These are phyloP conservation scores for Lecanosticta acicola DNA, from an alignment of 2,329 filamentous ascomycete genomes.

Conservation along the genomic window DNA sequence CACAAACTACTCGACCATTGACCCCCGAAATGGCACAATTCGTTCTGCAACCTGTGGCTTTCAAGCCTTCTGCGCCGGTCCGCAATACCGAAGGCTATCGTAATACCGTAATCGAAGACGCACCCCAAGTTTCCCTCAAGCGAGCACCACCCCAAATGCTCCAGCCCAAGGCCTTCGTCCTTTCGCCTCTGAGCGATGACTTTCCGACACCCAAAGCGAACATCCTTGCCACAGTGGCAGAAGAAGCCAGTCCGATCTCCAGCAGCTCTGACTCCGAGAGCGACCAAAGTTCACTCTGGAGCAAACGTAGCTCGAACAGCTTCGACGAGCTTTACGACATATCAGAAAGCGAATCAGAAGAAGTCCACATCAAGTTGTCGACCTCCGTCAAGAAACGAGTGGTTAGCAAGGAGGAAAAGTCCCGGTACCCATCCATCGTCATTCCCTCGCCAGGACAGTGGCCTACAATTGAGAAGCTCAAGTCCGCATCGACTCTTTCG, in stretches of 20 bases:
- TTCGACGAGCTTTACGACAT: constrained; percentile 86
- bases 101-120: constrained; percentile 62
- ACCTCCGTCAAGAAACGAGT: constrained; percentile 45
- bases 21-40: constrained; percentile 34
- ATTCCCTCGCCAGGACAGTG: constrained; percentile 55
- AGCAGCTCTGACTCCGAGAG: constrained; percentile 49
- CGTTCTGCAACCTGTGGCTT: constrained; percentile 45
- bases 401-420: constrained; percentile 26
- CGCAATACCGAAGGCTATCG: constrained; percentile 46
- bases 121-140: constrained; percentile 33
- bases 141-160: constrained; percentile 30
- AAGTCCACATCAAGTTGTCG: constrained; percentile 47
- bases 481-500: constrained; percentile 41
- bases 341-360: constrained; percentile 68
- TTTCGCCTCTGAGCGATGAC: constrained; percentile 48
- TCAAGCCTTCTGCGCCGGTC: constrained; percentile 54
- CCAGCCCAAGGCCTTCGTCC: constrained; percentile 31
- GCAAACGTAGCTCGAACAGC: constrained; percentile 60
- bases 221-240: constrained; percentile 12
- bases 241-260: constrained; percentile 54
- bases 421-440: constrained; percentile 52
- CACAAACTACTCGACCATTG: background rate
- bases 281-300: constrained; percentile 47
- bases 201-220: constrained; percentile 49
- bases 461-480: constrained; percentile 52